A percentile compares a stretch with the other conserved stretches of the same genome.
phyloP scores from a whole-genome alignment of 1,139 yeast genomes.

The Magnusiomyces ingens region DNA sequence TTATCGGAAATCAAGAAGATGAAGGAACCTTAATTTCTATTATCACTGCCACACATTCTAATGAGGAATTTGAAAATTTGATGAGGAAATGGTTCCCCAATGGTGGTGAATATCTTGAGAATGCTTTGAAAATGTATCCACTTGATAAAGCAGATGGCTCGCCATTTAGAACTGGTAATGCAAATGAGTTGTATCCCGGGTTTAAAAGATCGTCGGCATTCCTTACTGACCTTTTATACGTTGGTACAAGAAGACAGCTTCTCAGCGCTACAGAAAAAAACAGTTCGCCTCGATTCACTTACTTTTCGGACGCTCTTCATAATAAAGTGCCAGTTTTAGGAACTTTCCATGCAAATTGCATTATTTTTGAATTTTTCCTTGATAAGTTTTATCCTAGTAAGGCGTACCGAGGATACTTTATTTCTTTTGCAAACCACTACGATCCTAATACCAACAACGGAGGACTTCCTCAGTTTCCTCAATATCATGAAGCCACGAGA shows the following conservation, averaged over 20 bases:
- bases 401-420: slow-evolving; percentile 18
- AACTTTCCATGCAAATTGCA: slow-evolving; percentile 19
- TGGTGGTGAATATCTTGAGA: neutral
- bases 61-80: neutral
- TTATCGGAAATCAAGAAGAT: slow-evolving; percentile 21
- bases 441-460: slow-evolving; percentile 16
- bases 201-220: slow-evolving; percentile 21
- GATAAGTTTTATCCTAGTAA: slow-evolving; percentile 8
- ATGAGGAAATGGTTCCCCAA: neutral
- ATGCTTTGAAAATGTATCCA: slow-evolving; percentile 12
- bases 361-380: slow-evolving; percentile 8
- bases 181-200: slow-evolving; percentile 12
- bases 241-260: slow-evolving; percentile 1
- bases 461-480: slow-evolving; percentile 9
- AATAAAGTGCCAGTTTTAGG: slow-evolving; percentile 19
- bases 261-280: slow-evolving; percentile 8
- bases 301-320: slow-evolving; percentile 9
- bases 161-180: slow-evolving; percentile 20
- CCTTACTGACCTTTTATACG: slow-evolving; percentile 17
- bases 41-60: neutral
- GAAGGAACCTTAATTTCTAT: slow-evolving; percentile 22
- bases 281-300: neutral
- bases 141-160: slow-evolving; percentile 14
- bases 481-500: slow-evolving; percentile 25
- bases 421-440: slow-evolving; percentile 19